Base-by-base conservation (phyloP, 1,284 basidiomycete species). In the Apiotrichum akiyoshidainum region DNA sequence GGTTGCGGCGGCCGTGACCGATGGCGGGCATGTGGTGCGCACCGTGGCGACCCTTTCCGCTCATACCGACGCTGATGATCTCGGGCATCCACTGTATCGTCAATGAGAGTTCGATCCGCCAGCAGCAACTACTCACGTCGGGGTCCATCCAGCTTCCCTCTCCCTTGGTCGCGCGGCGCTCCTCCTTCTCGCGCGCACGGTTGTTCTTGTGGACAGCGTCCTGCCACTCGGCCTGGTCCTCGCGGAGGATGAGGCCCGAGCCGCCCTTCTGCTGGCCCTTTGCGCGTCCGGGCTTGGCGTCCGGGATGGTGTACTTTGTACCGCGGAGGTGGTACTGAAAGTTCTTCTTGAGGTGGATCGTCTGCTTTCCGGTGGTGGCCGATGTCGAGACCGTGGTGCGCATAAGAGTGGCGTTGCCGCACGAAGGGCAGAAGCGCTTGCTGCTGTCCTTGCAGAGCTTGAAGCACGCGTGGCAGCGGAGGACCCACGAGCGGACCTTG, bases 391-490 rank as follows among this genome's bases (percentile, higher is more conserved):
- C 92, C 3, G 93, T 94, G 2, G 91, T 88, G 60, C 95, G 88
- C 54, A 97, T 80, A 33, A 99, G 83, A 0, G 96, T 90, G 0
- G 92, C 84, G 70, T 94, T 95, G 44, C 96, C 96, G 75, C 96
- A 99, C 11, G 92, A 90, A 1, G 96, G 95, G 74, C 96, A 99
- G 81, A 99, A 99, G 69, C 92, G 92, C 76, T 92, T 92, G 19
- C 90, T 88, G 37, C 86, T 82, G 76, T 99, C 94, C 81, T 95
- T 97, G 81, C 95, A 99, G 64, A 97, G 86, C 93, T 98, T 98
- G 85, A 94, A 98, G 79, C 96, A 99, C 17, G 93, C 96, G 79
- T 99, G 96, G 78, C 96, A 99, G 58, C 96, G 81, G 64, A 99
- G 80, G 1, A 98, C 92, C 90, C 92, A 99, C 63, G 87, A 97